These are phyloP conservation scores for Erodium texanum DNA, from an alignment of 441 rosid species.

Conservation along the genomic window DNA sequence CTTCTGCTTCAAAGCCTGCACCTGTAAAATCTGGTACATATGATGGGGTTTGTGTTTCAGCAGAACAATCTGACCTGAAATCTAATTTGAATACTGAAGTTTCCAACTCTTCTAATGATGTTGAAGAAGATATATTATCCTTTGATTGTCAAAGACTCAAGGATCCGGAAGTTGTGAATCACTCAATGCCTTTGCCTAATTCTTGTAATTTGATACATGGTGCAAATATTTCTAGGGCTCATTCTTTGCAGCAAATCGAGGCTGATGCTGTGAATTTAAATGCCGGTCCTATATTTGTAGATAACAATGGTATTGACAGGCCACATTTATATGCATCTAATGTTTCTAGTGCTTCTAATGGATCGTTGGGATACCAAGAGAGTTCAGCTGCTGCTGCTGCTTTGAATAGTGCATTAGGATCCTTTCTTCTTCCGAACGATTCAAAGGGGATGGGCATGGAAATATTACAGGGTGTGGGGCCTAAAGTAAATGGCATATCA, in stretches of 20 bases:
- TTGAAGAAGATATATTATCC: constrained; percentile 53
- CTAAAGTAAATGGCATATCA: constrained; percentile 19
- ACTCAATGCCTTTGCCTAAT: constrained; percentile 29
- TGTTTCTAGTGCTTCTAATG: constrained; percentile 41
- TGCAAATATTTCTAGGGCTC: constrained; percentile 37
- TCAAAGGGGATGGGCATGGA: constrained; percentile 32
- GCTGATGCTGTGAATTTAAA: constrained; percentile 25
- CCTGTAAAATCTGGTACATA: constrained; percentile 7
- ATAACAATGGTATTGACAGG: constrained; percentile 29
- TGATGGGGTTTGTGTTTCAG: constrained; percentile 17
- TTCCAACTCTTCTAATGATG: constrained; percentile 28
- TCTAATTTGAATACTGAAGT: constrained; percentile 27
- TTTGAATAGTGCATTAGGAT: constrained; percentile 20
- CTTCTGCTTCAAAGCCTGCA: constrained; percentile 16
- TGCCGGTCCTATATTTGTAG: constrained; percentile 28
- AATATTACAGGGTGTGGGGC: constrained; percentile 14
- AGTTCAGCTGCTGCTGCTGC: constrained; percentile 17
- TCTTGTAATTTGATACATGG: constrained; percentile 34
- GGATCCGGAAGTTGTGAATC: constrained; percentile 48
- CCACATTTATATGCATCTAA: constrained; percentile 25
- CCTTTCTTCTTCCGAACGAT: constrained; percentile 33
- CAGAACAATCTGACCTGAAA: constrained; percentile 36
- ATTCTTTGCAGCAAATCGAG: constrained; percentile 39
- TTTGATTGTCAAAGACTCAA: constrained; percentile 59
- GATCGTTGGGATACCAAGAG: constrained; percentile 32